A percentile compares a stretch with the other conserved stretches of the same genome.
Evolutionary conservation across 1,139 yeast species (phyloP).

Genomic region (Yamadazyma blattariae): DNA sequence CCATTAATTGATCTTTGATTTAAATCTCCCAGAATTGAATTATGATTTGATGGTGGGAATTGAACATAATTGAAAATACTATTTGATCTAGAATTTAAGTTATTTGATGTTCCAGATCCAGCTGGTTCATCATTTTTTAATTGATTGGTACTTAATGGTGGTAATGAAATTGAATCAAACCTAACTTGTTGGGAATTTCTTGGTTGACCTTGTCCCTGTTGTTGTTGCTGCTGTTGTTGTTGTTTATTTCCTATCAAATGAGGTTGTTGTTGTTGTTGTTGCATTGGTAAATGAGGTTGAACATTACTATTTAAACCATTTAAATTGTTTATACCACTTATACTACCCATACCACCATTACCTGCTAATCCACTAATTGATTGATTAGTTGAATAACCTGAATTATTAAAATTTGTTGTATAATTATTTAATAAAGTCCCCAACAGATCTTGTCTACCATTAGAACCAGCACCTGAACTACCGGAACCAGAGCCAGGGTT

Average conservation of each 20-base stretch:
- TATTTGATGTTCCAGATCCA: slow-evolving; percentile 8
- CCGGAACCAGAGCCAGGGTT: slow-evolving; percentile 7
- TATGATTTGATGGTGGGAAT: slow-evolving; percentile 33
- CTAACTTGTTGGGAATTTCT: slow-evolving; percentile 12
- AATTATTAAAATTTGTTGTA: slow-evolving; percentile 9
- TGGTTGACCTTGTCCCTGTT: not conserved
- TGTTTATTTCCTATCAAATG: not conserved
- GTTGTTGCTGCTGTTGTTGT: not conserved
- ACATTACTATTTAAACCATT: not conserved
- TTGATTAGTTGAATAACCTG: slow-evolving; percentile 1
- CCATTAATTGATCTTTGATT: slow-evolving; percentile 1
- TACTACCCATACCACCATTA: slow-evolving; percentile 6
- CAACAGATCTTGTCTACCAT: slow-evolving; percentile 20
- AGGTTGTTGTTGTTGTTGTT: not conserved
- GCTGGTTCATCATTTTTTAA: slow-evolving; percentile 11
- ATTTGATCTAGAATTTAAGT: slow-evolving; percentile 31
- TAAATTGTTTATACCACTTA: slow-evolving; percentile 3
- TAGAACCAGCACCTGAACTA: too few relatives aligned
- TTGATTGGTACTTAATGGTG: slow-evolving; percentile 22
- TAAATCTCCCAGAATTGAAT: slow-evolving; percentile 27
- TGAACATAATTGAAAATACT: slow-evolving; percentile 44
- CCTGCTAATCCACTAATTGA: slow-evolving; percentile 6
- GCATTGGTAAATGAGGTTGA: not conserved
- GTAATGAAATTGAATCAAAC: slow-evolving; percentile 31
- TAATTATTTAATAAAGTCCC: slow-evolving; percentile 19